Evolutionary conservation across 2,329 filamentous ascomycete species (phyloP), one percentile per base, ranked within the genome.

Genomic region (Tolypocladium capitatum): DNA sequence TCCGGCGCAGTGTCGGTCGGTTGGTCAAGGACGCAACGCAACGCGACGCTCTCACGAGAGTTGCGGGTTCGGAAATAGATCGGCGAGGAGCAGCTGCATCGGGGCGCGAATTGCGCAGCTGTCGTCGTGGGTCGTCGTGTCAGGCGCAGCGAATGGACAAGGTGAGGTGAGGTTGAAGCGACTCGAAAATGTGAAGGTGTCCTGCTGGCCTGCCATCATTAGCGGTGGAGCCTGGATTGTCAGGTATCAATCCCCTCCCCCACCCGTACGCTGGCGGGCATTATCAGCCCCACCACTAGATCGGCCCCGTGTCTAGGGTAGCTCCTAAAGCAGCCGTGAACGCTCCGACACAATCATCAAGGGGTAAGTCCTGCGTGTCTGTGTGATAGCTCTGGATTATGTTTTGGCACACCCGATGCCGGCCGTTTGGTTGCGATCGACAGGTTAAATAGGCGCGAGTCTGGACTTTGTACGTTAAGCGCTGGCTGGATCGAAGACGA

Each of bases 161-260:
- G n/a, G 33, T 34, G 14, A n/a, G 16, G 32, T n/a, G 16, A 18
- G 38, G 24, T 30, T 18, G 24, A 11, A 16, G 24, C 16, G 24
- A 30, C 38, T 28, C n/a, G 36, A 42, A 42, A 42, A 16, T 40
- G 36, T n/a, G 7, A 28, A 40, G 38, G 38, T 42, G 38, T 30
- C 38, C 24, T 42, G 38, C 24, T 42, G 38, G 38, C 38, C 38
- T 38, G 11, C 16, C 14, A 21, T 21, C 16, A 6, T 16, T 2
- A 18, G 18, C 24, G 9, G 13, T 21, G n/a, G 41, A 18, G 52
- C 52, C 52, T 54, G 43, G 46, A 33, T 46, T 49, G 13, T 52
- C 47, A 53, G 52, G 52, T 48, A 46, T 51, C 51, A 48, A 50
- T n/a, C n/a, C n/a, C n/a, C n/a, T n/a, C n/a, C n/a, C n/a, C n/a